Percentiles rank a stretch among this genome's conserved stretches.
Evolutionary conservation across 2,329 filamentous ascomycete genomes (phyloP).

Genomic region (Aureobasidium sp.): DNA sequence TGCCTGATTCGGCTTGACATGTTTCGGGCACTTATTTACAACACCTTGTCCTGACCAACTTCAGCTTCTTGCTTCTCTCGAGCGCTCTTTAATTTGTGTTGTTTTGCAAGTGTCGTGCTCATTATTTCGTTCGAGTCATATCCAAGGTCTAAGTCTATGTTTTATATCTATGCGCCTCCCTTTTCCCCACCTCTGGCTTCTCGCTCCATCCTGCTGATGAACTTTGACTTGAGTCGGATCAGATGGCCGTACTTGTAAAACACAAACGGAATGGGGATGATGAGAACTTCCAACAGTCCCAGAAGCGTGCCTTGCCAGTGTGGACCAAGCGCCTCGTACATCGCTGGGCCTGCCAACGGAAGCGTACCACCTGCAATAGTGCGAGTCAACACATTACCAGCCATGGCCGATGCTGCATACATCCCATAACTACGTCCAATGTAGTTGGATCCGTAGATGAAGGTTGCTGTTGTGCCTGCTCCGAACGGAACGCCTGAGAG

Average conservation of each 20-base stretch:
- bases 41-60: too few species aligned
- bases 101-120: not conserved
- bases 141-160: too few species aligned
- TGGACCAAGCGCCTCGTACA: slow-evolving; percentile 31
- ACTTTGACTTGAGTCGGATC: slow-evolving; percentile 23
- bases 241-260: slow-evolving; percentile 34
- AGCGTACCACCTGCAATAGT: slow-evolving; percentile 34
- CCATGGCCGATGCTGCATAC: slow-evolving; percentile 43
- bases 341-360: slow-evolving; percentile 30
- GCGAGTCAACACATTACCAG: slow-evolving; percentile 31
- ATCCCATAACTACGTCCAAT: slow-evolving; percentile 49
- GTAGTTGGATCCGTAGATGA: slow-evolving; percentile 46
- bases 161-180: not conserved
- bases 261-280: slow-evolving; percentile 34
- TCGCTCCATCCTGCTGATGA: not conserved
- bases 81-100: not conserved
- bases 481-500: slow-evolving; percentile 2
- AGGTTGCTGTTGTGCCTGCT: slow-evolving; percentile 19
- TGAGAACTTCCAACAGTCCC: slow-evolving; percentile 23
- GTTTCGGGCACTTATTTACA: too few species aligned
- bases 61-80: not conserved
- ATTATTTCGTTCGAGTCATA: not conserved
- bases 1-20: not conserved
- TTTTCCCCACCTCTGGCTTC: slow-evolving; percentile 1
- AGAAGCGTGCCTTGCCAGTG: slow-evolving; percentile 28